Evolutionary conservation across 1,139 yeast species (phyloP), one percentile per base, ranked within the genome.

Genomic region (Geotrichum carabidarum): DNA sequence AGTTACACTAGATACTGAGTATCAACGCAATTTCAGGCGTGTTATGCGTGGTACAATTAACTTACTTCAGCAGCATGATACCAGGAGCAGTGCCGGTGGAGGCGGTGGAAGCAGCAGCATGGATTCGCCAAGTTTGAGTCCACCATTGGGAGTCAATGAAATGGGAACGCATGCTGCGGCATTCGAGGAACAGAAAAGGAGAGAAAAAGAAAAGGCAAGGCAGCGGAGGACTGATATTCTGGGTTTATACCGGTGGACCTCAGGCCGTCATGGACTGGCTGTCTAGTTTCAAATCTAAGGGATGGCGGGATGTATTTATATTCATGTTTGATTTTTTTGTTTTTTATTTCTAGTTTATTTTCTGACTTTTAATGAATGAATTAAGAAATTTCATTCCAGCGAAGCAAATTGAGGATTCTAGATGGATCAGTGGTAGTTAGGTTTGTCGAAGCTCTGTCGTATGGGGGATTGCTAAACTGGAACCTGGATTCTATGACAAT

Each of bases 1-100:
- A 42, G 70, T 65, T 14, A 68, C 71, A 9, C 60, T 68, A 35
- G 65, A 65, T 54, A 68, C 71, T 1, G 69, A 67, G 50, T 68
- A 68, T 47, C 71, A 68, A 58, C 62, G 70, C 32, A 67, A 66
- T 41, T 68, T 66, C 56, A 48, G 71, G 38, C 56, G 65, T 11
- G 65, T 68, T 12, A 63, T 68, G 65, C 59, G 71, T 1, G 64
- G 68, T 37, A 67, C 68, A 37, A 64, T 62, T 11, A 53, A 45
- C 22, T 46, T 53, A 48, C 43, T 57, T 12, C 50, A 48, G 7
- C 49, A 54, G 14, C 48, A 48, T 31, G 61, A 53, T 38, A 22
- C 48, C 30, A 54, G 37, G 44, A 22, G 27, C 27, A 22, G 27
- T 22, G 27, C 27, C 5, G 27, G 27, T 22, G 27, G 27, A 22